Conservation (phyloP, 2,329 filamentous ascomycete species). For the Colletotrichum truncatum region DNA sequence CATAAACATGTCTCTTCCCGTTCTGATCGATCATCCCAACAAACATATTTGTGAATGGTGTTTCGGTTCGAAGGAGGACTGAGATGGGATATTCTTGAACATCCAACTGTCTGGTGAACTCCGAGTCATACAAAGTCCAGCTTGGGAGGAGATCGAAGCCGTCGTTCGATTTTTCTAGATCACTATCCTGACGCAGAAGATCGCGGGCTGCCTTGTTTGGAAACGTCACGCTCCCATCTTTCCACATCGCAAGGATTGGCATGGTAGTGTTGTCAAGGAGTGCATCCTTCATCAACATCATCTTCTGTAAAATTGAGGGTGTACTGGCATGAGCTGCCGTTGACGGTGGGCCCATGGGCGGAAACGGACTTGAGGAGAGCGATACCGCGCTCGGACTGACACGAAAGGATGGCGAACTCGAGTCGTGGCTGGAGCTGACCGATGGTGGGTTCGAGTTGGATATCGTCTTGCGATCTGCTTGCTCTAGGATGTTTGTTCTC, state of each 20-base stretch:
- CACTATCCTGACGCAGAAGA: conserved; percentile 56
- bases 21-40: conserved; percentile 70
- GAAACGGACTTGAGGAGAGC: conserved; percentile 68
- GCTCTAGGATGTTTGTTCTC: conserved; percentile 51
- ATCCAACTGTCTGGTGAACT: conserved; percentile 68
- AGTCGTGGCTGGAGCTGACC: conserved; percentile 56
- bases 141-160: conserved; percentile 66
- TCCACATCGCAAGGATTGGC: conserved; percentile 84
- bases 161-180: conserved; percentile 50
- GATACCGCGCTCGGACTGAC: conserved; percentile 61
- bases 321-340: conserved; percentile 62
- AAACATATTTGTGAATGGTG: conserved; percentile 65
- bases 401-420: conserved; percentile 55
- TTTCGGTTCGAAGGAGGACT: conserved; percentile 68
- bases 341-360: conserved; percentile 72
- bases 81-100: conserved; percentile 74
- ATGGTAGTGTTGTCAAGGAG: conserved; percentile 79
- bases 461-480: conserved; percentile 56
- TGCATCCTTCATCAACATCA: conserved; percentile 79
- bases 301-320: conserved; percentile 76
- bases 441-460: conserved; percentile 56
- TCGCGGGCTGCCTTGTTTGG: conserved; percentile 73
- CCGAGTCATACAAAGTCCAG: conserved; percentile 71
- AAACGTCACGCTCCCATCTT: conserved; percentile 77
- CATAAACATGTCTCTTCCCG: conserved; percentile 65